Base-by-base conservation (phyloP, 1,284 basidiomycete genomes). In the Bondarzewia mesenterica region DNA sequence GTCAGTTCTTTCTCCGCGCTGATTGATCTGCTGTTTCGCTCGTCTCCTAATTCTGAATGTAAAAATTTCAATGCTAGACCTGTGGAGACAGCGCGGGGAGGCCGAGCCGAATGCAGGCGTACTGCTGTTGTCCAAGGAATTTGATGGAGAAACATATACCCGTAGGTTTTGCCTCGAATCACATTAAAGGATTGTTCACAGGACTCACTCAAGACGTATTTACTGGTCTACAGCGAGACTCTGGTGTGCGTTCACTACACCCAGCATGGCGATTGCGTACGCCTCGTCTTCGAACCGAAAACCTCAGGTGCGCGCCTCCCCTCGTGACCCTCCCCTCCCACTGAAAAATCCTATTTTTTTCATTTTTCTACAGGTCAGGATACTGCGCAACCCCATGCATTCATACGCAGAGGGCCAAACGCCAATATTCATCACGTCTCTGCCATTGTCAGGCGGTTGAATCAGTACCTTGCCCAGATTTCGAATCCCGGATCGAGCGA, bases 181-280 rank as follows among this genome's bases (percentile, higher is more conserved):
- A 18, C n/a, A 10, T 18, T 40, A 14, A 10, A 12, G 21, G 3
- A 10, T n/a, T 32, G 10, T n/a, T 32, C 29, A n/a, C 29, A n/a
- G 29, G 2, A n/a, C 29, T n/a, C 29, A 7, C 5, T 32, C 29
- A 32, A 3, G 29, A 12, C 29, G 12, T 20, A 36, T 37, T 42
- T 45, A 22, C 43, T 7, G 36, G 12, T 10, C 12, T 14, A 20
- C 49, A 82, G 85, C 73, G 22, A 77, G 82, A 32, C 62, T 88
- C 29, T 89, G 84, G 82, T 88, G 86, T 59, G 84, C 79, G 32
- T 89, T 89, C 65, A 89, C 86, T 8, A 82, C 86, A n/a, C 69
- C 77, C 25, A 85, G 82, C 60, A 88, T 89, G 85, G 83, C 85
- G 0, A 68, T 89, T 45, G 85, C 74, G 29, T 85, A 82, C 55